A percentile compares a stretch with the other conserved stretches of the same genome.
phyloP scores from a whole-genome alignment of 2,329 filamentous ascomycete species.

The Chaetomiaceae sp. region DNA sequence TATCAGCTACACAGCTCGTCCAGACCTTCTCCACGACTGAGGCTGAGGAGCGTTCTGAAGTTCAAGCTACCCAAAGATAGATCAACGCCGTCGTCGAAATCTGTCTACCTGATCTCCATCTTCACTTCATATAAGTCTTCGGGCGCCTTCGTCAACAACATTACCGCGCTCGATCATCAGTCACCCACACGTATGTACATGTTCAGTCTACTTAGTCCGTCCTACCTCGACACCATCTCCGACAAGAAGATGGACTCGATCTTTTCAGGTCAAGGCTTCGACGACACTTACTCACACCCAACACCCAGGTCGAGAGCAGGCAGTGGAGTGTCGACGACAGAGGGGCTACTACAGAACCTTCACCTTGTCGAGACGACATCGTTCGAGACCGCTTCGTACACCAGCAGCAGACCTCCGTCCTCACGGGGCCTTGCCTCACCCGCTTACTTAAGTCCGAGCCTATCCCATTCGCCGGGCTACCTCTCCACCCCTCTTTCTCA shows the following conservation, averaged over 20 bases:
- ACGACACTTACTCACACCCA: conserved; percentile 28
- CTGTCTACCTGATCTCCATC: conserved; percentile 24
- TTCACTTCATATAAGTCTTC: conserved; percentile 23
- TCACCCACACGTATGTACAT: conserved; percentile 24
- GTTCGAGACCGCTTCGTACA: conserved; percentile 25
- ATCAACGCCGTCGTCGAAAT: conserved; percentile 19
- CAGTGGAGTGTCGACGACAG: conserved; percentile 25
- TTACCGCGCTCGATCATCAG: conserved; percentile 8
- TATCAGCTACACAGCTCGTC: conserved; percentile 22
- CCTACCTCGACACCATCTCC: neutral
- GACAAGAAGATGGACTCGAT: conserved; percentile 22
- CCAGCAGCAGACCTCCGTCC: conserved; percentile 23
- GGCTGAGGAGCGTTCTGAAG: conserved; percentile 25
- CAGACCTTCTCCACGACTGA: conserved; percentile 24
- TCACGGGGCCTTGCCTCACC: conserved; percentile 23
- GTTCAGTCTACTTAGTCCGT: conserved; percentile 13
- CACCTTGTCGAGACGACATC: conserved; percentile 24
- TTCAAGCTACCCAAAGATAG: conserved; percentile 27
- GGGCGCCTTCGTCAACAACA: conserved; percentile 6
- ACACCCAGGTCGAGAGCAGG: conserved; percentile 25
- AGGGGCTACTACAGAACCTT: conserved; percentile 23
- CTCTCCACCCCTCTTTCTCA: conserved; percentile 19
- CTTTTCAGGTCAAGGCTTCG: conserved; percentile 19
- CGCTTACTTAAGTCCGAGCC: conserved; percentile 22
- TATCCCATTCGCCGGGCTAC: conserved; percentile 22